These are phyloP conservation scores for Mycena vitilis DNA, from an alignment of 768 basidiomycete genomes.

Conservation along the genomic window DNA sequence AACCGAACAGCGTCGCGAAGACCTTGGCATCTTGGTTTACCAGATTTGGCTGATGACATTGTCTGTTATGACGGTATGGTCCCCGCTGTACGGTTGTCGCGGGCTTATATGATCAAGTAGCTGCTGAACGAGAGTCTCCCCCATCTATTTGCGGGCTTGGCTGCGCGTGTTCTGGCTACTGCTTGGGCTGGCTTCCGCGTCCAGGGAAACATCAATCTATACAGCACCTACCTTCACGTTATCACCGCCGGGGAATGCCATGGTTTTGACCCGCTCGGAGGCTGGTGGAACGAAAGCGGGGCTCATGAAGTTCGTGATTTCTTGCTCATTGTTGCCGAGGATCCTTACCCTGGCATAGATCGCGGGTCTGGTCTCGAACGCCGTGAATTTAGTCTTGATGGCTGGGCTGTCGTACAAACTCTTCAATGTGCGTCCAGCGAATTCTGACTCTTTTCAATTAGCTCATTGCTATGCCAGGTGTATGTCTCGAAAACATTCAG, in stretches of 20 bases:
- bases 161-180: conserved; percentile 58
- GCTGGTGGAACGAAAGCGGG: conserved; percentile 54
- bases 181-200: conserved; percentile 62
- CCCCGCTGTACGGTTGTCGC: not conserved
- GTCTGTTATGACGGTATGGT: conserved; percentile 58
- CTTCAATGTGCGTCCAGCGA: conserved; percentile 48
- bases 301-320: conserved; percentile 50
- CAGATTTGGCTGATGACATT: conserved; percentile 62
- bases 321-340: not conserved
- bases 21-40: conserved; percentile 57
- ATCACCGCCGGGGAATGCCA: conserved; percentile 54
- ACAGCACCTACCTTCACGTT: conserved; percentile 31
- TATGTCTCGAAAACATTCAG: conserved; percentile 60
- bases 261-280: conserved; percentile 53
- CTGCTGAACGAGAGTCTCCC: conserved; percentile 64
- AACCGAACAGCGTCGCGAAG: conserved; percentile 52
- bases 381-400: conserved; percentile 49
- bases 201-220: conserved; percentile 44
- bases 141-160: conserved; percentile 59
- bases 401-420: conserved; percentile 55
- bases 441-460: not conserved
- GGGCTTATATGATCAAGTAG: conserved; percentile 41
- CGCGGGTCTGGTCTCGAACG: conserved; percentile 54
- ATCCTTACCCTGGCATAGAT: conserved; percentile 43
- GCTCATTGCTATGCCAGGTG: conserved; percentile 43